These are phyloP conservation scores for Candida sithepensis DNA, from an alignment of 805 yeast genomes.

Conservation along the genomic window DNA sequence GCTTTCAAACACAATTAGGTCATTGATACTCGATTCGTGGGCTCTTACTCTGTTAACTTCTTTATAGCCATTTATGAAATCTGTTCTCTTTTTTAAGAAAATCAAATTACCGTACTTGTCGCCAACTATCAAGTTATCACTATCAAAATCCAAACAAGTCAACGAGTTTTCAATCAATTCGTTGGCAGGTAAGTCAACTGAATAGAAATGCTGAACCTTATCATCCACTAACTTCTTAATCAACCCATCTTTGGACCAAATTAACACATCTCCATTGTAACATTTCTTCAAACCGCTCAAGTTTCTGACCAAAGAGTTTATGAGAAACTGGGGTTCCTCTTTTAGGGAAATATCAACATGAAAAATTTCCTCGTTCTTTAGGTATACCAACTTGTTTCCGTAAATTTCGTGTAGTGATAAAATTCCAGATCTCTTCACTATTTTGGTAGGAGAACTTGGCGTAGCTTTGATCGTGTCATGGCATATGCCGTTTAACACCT, in stretches of 20 bases:
- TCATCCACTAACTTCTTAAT: constrained; percentile 28
- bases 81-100: constrained; percentile 24
- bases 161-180: constrained; percentile 38
- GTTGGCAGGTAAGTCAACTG: constrained; percentile 21
- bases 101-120: constrained; percentile 46
- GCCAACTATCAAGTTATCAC: constrained; percentile 36
- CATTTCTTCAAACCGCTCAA: constrained; percentile 38
- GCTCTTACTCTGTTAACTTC: constrained; percentile 35
- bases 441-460: constrained; percentile 26
- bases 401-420: constrained; percentile 29
- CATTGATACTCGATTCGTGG: constrained; percentile 51
- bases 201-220: constrained; percentile 8
- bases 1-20: constrained; percentile 34
- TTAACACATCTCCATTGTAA: constrained; percentile 28
- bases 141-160: constrained; percentile 37
- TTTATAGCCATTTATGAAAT: constrained; percentile 19
- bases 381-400: constrained; percentile 27
- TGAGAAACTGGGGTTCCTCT: constrained; percentile 20
- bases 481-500: constrained; percentile 7
- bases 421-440: constrained; percentile 28
- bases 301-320: constrained; percentile 35
- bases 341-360: constrained; percentile 22
- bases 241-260: constrained; percentile 42
- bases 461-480: constrained; percentile 20
- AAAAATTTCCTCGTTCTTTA: constrained; percentile 37